Base-by-base conservation (phyloP, 176 grass and related monocot species). In the Carex scoparia region DNA sequence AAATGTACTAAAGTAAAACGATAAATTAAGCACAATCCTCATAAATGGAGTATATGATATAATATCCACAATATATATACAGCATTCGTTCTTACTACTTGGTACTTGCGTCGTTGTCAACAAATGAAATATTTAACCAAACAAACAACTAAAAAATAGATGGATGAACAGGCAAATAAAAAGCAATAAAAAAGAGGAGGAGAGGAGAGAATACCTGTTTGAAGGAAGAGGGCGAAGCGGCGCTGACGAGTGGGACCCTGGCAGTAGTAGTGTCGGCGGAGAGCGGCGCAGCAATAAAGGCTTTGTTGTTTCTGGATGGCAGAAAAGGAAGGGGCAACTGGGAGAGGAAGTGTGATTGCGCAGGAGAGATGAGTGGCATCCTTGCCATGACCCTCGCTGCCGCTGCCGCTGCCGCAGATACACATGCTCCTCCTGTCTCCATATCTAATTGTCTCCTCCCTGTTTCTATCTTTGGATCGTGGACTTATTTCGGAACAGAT, bases 391-490 rank as follows among this genome's bases (percentile, higher is more conserved):
- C 74, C 30, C 28, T 79, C 5, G 23, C 23, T 23, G 23, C 23
- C 23, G 23, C 23, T 23, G 23, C 23, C 23, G 28, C 23, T 16
- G 13, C 1, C n/a, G 23, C n/a, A 10, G 27, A 69, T 35, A 66
- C 81, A 55, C 61, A 55, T 30, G 61, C 81, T 66, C 81, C 81
- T 66, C 81, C 37, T 9, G 16, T n/a, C 49, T 83, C 81, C 81
- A 83, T 83, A 62, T 81, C 35, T 23, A 7, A 40, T 46, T 9
- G 4, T 9, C 4, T 27, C 6, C 28, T n/a, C 10, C 38, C 73
- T 56, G 18, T 18, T 76, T 23, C 23, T 23, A 23, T 23, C 23
- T 23, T 67, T 33, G 3, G 65, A 35, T 35, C 65, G 28, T 78
- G 71, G 13, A 76, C 31, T 73, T 55, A 38, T 57, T 57, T 32